Evolutionary conservation across 192 early-diverging fungal species (phyloP).

Genomic region (Gigaspora rosea): DNA sequence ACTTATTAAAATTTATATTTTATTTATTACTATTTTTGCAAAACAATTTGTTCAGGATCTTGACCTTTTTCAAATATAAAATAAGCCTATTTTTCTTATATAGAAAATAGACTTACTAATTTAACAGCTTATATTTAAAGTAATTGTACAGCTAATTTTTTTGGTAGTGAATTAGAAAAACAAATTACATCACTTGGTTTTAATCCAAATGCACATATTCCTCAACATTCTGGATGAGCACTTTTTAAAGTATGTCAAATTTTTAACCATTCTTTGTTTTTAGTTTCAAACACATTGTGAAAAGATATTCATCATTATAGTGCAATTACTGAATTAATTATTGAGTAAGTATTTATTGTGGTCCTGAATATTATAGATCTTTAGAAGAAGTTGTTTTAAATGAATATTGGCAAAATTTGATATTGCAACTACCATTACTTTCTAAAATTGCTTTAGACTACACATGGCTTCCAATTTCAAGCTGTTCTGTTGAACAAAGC

Average conservation of each 20-base stretch:
- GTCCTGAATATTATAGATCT: neutral
- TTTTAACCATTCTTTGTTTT: neutral
- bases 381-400: neutral
- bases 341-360: neutral
- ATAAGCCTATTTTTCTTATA: neutral
- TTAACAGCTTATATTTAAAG: no score
- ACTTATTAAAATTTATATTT: slow-evolving; percentile 14
- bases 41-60: neutral
- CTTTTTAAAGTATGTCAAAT: neutral
- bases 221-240: neutral
- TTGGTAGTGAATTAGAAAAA: no score
- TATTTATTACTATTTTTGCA: neutral
- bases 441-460: no score
- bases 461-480: no score
- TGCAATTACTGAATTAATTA: neutral
- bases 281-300: neutral
- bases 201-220: no score
- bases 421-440: neutral
- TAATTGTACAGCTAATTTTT: no score
- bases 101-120: no score
- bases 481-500: no score
- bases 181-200: no score
- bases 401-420: neutral
- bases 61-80: slow-evolving; percentile 14
- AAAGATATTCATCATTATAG: neutral